Evolutionary conservation across 768 basidiomycete species (phyloP), one percentile per base, ranked within the genome.

Genomic region (Mycena amicta): DNA sequence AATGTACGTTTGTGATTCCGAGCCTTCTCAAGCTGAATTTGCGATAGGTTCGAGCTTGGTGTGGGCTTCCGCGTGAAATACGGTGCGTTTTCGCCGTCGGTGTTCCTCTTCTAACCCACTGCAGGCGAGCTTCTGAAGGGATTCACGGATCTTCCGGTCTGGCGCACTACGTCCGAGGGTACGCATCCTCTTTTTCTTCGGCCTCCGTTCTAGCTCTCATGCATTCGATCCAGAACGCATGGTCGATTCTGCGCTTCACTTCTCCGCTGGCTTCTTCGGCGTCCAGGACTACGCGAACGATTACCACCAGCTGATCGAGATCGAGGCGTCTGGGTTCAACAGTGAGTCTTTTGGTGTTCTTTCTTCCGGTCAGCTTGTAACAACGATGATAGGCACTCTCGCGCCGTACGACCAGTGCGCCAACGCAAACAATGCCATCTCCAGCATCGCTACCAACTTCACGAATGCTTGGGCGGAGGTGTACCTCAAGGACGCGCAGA

Each of bases 361-460:
- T 37, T 37, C 33, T 8, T 37, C 18, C 11, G 33, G 33, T 37
- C 33, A 37, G 18, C 8, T 8, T 8, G 33, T 37, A 18, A 37
- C 33, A 37, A 37, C 33, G 11, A 18, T 6, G n/a, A 45, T 41
- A 55, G 53, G 43, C 68, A 89, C 89, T 0, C 79, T 90, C 5
- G 81, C 88, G 0, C 88, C 90, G 1, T 90, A 86, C 57, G 76
- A 75, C 51, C 84, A 83, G 53, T 88, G 90, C 63, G 74, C 81
- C 0, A 90, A 91, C 64, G 75, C 84, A 0, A 68, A 73, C 33
- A 73, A 73, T 15, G 66, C 68, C n/a, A 84, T 84, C 66, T 63
- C 71, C 0, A 66, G 71, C 33, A 78, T 83, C 26, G 82, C 6
- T 82, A 82, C 54, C 2, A 43, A 50, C 41, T 50, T 43, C 46